A percentile compares a stretch with the other conserved stretches of the same genome.
phyloP scores from a whole-genome alignment of 1,284 basidiomycete species.

The Marasmius sp. region DNA sequence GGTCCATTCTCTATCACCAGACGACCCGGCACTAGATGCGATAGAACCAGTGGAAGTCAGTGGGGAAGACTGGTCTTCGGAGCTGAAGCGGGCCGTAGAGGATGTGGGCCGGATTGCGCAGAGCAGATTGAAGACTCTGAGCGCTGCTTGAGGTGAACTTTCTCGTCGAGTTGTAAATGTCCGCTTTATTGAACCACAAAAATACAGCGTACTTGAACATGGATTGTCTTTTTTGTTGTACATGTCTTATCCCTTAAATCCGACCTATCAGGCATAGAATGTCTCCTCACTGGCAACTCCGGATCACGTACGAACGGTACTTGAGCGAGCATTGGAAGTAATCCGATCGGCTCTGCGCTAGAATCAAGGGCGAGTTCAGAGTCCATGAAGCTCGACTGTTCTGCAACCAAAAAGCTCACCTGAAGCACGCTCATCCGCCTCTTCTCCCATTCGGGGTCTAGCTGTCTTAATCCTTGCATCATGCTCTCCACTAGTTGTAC shows the following conservation, averaged over 20 bases:
- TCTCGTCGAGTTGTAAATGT: conserved; percentile 1
- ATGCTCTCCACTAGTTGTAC: conserved; percentile 42
- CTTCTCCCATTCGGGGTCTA: conserved; percentile 64
- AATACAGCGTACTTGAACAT: background rate
- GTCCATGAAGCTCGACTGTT: background rate
- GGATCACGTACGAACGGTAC: background rate
- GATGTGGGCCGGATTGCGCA: conserved; percentile 78
- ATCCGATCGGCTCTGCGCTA: conserved; percentile 5
- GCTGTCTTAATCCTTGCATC: conserved; percentile 48
- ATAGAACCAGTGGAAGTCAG: conserved; percentile 41
- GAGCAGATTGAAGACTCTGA: conserved; percentile 53
- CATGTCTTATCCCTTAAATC: background rate
- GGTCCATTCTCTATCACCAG: conserved; percentile 44
- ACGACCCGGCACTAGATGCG: conserved; percentile 37
- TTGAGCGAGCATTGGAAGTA: background rate
- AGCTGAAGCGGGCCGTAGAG: conserved; percentile 69
- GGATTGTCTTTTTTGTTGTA: background rate
- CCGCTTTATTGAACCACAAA: background rate
- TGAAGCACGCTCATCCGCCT: conserved; percentile 43
- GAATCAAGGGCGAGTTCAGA: background rate
- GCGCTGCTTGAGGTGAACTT: conserved; percentile 27
- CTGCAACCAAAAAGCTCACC: conserved; percentile 21
- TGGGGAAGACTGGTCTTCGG: conserved; percentile 54
- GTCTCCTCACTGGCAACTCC: background rate
- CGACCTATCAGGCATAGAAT: background rate